Percentiles rank a stretch among this genome's conserved stretches.
Conservation (phyloP, 75 land plant species). For the Cryptomeria japonica region DNA sequence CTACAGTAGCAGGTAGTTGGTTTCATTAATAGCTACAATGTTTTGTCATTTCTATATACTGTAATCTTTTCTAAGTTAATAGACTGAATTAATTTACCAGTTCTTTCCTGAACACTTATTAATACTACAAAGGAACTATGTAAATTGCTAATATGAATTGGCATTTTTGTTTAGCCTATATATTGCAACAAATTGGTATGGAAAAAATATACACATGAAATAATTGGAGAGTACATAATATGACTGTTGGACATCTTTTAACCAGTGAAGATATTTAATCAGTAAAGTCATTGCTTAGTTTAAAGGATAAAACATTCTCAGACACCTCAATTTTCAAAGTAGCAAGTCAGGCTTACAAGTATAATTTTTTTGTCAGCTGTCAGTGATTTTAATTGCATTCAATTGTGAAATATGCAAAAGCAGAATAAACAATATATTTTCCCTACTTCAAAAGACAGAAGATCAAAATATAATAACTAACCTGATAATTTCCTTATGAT, state of each 20-base stretch:
- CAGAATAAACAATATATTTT: background rate
- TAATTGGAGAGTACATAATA: background rate
- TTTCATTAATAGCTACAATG: no score
- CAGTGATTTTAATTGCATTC: background rate
- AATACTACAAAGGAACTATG: background rate
- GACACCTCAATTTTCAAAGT: background rate
- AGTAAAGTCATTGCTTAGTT: background rate
- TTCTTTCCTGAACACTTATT: no score
- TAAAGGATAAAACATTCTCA: background rate
- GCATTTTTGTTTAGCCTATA: background rate
- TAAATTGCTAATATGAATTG: background rate
- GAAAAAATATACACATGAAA: background rate
- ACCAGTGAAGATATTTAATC: background rate
- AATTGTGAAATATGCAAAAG: background rate
- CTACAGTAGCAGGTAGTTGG: no score
- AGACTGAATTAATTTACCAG: no score
- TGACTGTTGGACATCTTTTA: background rate
- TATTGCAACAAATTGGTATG: background rate
- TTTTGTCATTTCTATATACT: no score
- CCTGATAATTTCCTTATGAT: conserved; percentile 88
- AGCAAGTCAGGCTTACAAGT: background rate
- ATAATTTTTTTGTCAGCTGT: background rate
- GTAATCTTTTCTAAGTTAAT: no score
- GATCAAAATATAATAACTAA: conserved; percentile 19
- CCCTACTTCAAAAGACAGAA: background rate